Evolutionary conservation across 257 asterid species (phyloP).

Genomic region (Solanum verrucosum): DNA sequence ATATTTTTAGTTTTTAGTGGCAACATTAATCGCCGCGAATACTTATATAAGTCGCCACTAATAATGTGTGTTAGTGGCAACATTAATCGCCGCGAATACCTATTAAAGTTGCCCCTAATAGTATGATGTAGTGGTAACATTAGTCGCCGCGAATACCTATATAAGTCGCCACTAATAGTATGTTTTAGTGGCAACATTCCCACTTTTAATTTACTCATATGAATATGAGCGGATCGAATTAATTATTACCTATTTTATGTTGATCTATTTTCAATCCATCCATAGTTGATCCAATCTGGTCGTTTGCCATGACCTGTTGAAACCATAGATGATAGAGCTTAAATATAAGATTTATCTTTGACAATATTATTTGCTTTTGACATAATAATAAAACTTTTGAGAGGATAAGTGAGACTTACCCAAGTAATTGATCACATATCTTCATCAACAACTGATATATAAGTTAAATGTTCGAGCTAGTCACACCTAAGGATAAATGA

Average conservation of each 20-base stretch:
- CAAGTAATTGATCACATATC: no score
- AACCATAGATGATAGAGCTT: not conserved
- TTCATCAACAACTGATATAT: not conserved
- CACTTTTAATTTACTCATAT: not conserved
- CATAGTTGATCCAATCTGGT: not conserved
- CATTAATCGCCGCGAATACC: no score
- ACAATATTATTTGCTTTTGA: not conserved
- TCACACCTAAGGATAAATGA: no score
- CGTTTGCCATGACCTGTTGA: not conserved
- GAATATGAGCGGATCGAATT: not conserved
- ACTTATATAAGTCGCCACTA: no score
- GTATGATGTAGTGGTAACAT: no score
- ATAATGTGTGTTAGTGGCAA: no score
- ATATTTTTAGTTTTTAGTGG: no score
- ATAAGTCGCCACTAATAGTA: no score
- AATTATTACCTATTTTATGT: not conserved
- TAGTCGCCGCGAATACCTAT: no score
- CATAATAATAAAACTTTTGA: not conserved
- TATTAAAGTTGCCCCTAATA: rapidly evolving
- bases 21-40: no score
- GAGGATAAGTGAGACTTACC: not conserved
- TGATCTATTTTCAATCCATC: not conserved
- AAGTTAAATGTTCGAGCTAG: no score
- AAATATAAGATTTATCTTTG: not conserved
- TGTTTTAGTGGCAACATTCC: not conserved